Conservation (phyloP, 2,329 filamentous ascomycete genomes). For the Xylaria sp. region DNA sequence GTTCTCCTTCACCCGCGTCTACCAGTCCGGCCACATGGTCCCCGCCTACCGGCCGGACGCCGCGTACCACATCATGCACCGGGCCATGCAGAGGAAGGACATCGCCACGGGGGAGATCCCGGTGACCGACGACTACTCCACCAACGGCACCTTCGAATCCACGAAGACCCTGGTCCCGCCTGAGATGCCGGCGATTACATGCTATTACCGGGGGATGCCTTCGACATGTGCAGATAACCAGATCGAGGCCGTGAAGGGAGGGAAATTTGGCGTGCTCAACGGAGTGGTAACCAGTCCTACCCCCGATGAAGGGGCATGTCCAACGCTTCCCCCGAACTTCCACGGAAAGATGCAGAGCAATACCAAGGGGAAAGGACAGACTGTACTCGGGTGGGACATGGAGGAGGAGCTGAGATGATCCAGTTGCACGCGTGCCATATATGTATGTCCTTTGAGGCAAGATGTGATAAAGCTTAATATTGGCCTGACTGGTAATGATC, state of each 20-base stretch:
- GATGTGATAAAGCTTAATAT: no score
- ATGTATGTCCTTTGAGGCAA: no score
- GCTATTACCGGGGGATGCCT: constrained; percentile 5
- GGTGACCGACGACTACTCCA: constrained; percentile 36
- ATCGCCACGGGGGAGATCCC: constrained; percentile 55
- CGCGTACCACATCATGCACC: constrained; percentile 52
- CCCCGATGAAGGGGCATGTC: no score
- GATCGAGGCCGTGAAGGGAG: constrained; percentile 1
- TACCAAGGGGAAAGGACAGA: no score
- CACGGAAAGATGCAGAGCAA: no score
- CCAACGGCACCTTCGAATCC: constrained; percentile 34
- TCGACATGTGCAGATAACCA: constrained; percentile 13
- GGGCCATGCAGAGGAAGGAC: constrained; percentile 50
- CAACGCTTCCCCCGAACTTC: no score
- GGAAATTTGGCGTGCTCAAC: no score
- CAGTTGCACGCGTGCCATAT: no score
- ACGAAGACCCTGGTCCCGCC: neutral
- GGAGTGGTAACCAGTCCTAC: no score
- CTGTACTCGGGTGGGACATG: no score
- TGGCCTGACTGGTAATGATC: no score
- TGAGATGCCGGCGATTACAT: constrained; percentile 1
- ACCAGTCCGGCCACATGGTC: constrained; percentile 51
- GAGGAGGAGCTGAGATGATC: no score
- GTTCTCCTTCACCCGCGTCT: constrained; percentile 52
- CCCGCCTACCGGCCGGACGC: constrained; percentile 56